These are phyloP conservation scores for Mariannaea sp. DNA, from an alignment of 2,329 filamentous ascomycete genomes.

Conservation along the genomic window DNA sequence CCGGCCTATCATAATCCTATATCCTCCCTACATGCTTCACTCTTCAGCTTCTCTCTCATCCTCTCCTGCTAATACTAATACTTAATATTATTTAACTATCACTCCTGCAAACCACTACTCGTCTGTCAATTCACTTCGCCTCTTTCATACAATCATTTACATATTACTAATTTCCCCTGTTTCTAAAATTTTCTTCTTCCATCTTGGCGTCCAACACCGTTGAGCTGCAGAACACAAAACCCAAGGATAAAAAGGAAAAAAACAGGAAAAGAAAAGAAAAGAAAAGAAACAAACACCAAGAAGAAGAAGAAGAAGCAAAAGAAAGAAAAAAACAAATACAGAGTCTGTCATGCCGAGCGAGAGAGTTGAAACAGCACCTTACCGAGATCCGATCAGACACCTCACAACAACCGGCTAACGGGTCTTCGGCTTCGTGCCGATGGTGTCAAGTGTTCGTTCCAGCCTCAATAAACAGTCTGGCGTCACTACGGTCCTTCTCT, in stretches of 20 bases:
- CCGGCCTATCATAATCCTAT: not conserved
- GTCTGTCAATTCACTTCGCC: no score
- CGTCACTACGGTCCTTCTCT: not conserved
- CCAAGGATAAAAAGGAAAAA: no score
- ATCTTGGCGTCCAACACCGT: no score
- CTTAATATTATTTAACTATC: no score
- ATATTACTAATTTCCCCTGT: no score
- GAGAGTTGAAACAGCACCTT: constrained; percentile 7
- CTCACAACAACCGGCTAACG: not conserved
- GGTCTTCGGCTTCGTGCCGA: not conserved
- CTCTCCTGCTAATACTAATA: no score
- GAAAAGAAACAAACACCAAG: not conserved
- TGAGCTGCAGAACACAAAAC: not conserved
- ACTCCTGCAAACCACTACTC: no score
- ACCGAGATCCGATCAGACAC: constrained; percentile 4
- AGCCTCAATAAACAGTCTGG: not conserved
- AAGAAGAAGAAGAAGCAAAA: constrained; percentile 1
- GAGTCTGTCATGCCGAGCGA: constrained; percentile 3
- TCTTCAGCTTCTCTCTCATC: not conserved
- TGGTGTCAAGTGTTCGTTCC: not conserved
- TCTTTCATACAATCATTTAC: no score
- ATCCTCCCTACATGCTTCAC: not conserved
- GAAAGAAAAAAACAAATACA: not conserved
- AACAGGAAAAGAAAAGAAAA: not conserved
- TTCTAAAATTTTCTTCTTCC: no score